phyloP scores from a whole-genome alignment of 805 yeast genomes.

The Wickerhamomyces bovis region DNA sequence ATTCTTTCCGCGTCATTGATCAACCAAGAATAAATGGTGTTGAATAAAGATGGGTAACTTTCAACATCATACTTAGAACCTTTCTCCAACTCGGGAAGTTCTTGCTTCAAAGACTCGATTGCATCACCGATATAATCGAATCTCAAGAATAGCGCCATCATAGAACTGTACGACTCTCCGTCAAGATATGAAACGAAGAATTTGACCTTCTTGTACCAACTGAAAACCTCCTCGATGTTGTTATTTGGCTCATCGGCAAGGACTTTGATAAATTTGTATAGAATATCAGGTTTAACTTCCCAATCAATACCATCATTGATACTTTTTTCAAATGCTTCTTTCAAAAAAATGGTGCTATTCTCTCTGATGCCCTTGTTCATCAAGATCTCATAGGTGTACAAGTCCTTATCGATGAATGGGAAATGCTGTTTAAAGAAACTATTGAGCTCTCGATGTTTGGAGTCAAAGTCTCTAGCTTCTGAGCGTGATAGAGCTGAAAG shows the following conservation, averaged over 20 bases:
- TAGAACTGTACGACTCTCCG: constrained; percentile 31
- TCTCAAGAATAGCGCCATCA: constrained; percentile 31
- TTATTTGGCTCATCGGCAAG: constrained; percentile 23
- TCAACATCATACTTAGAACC: constrained; percentile 13
- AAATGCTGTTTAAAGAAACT: background rate
- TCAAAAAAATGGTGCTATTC: constrained; percentile 3
- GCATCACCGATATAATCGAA: constrained; percentile 35
- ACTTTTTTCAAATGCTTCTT: constrained; percentile 29
- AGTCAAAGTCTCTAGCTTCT: background rate
- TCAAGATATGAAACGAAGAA: constrained; percentile 33
- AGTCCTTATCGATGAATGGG: constrained; percentile 2
- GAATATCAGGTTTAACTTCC: constrained; percentile 24
- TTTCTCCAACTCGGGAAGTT: constrained; percentile 28
- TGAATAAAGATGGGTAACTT: constrained; percentile 31
- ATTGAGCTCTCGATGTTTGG: background rate
- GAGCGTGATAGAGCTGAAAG: background rate
- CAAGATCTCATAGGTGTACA: constrained; percentile 8
- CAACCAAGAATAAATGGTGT: constrained; percentile 40
- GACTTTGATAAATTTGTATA: constrained; percentile 25
- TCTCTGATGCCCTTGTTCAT: constrained; percentile 8
- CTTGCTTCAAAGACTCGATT: constrained; percentile 35
- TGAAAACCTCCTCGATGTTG: constrained; percentile 23
- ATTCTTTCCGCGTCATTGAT: constrained; percentile 30
- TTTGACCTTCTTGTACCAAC: constrained; percentile 37
- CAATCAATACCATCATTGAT: constrained; percentile 38